Evolutionary conservation across 2,329 filamentous ascomycete genomes (phyloP).

Genomic region (Botrytis fabae): DNA sequence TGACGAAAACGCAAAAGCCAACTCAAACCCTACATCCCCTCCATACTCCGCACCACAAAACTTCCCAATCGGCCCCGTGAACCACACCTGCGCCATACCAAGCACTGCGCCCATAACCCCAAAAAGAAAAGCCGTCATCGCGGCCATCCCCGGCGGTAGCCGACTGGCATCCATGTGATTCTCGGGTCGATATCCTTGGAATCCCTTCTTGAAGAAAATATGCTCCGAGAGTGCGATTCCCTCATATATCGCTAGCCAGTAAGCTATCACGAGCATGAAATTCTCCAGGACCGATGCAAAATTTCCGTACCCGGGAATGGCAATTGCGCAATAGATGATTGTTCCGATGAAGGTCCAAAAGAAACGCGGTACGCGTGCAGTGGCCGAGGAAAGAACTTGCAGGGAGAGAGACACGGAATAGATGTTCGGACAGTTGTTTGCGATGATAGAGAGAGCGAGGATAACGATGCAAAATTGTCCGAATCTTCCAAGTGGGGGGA

Average conservation of each 20-base stretch:
- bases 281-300: constrained; percentile 67
- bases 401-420: constrained; percentile 69
- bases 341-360: constrained; percentile 65
- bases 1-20: constrained; percentile 62
- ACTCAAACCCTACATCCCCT: constrained; percentile 64
- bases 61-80: constrained; percentile 64
- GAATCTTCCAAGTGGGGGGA: constrained; percentile 64
- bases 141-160: constrained; percentile 65
- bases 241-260: constrained; percentile 75
- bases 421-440: constrained; percentile 71
- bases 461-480: constrained; percentile 71
- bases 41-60: constrained; percentile 41
- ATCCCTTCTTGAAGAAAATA: constrained; percentile 64
- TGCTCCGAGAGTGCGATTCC: constrained; percentile 48
- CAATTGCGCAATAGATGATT: constrained; percentile 64
- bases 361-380: constrained; percentile 64
- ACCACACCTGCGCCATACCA: constrained; percentile 72
- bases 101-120: constrained; percentile 65
- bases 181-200: constrained; percentile 58
- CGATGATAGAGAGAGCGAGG: constrained; percentile 65
- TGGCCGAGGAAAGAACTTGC: constrained; percentile 61
- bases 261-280: constrained; percentile 69
- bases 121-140: constrained; percentile 60
- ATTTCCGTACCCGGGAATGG: constrained; percentile 66
- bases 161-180: constrained; percentile 57